Percentiles rank a stretch among this genome's conserved stretches.
Conservation (phyloP, 75 land plant species). For the Adiantum capillusveneris region DNA sequence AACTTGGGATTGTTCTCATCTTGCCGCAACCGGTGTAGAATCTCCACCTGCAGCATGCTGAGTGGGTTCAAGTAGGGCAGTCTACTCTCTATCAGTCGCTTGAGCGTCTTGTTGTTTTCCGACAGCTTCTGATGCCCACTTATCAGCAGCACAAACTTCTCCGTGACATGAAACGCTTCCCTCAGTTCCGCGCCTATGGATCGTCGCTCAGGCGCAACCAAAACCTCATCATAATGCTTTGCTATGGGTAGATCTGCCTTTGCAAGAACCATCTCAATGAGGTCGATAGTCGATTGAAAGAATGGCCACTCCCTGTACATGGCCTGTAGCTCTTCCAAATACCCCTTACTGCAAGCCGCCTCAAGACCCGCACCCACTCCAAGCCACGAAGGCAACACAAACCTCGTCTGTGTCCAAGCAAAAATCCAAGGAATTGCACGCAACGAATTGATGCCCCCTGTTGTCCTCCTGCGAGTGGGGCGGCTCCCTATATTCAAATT, state of each 20-base stretch:
- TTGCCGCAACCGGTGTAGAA: constrained; percentile 56
- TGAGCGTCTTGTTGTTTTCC: constrained; percentile 74
- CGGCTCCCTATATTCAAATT: constrained; percentile 94
- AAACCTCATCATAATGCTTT: constrained; percentile 80
- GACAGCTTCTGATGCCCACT: constrained; percentile 85
- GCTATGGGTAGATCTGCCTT: constrained; percentile 87
- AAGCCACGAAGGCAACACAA: constrained; percentile 93
- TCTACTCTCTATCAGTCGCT: constrained; percentile 79
- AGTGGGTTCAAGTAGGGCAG: constrained; percentile 80
- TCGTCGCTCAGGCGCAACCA: constrained; percentile 58
- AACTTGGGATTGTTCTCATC: constrained; percentile 69
- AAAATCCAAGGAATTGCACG: constrained; percentile 98
- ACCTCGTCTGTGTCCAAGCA: constrained; percentile 97
- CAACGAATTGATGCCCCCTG: constrained; percentile 71
- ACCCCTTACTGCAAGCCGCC: constrained; percentile 62
- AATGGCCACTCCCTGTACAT: constrained; percentile 99
- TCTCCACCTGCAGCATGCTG: constrained; percentile 89
- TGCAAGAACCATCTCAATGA: constrained; percentile 92
- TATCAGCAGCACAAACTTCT: constrained; percentile 58
- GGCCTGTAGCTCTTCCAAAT: constrained; percentile 53
- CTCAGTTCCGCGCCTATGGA: constrained; percentile 64
- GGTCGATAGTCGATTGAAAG: constrained; percentile 84
- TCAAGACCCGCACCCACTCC: constrained; percentile 83
- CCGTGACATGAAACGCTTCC: constrained; percentile 43
- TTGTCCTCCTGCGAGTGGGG: constrained; percentile 65